phyloP scores from a whole-genome alignment of 805 yeast genomes.

The Clavispora fructus region DNA sequence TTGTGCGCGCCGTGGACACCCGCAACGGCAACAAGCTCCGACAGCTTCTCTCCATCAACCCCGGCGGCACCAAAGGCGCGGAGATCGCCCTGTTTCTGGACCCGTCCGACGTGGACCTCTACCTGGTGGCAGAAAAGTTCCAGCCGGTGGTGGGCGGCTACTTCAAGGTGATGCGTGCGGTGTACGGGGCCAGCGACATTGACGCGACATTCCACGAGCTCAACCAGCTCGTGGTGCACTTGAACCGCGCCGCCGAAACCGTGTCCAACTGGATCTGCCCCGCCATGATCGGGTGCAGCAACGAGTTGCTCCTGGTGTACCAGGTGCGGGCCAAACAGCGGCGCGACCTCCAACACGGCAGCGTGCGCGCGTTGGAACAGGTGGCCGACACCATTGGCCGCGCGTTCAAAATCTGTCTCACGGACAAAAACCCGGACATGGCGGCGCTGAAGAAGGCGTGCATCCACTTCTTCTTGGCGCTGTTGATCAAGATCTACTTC shows the following conservation, averaged over 20 bases:
- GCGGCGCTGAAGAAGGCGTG: slow-evolving; percentile 51
- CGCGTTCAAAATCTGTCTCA: slow-evolving; percentile 70
- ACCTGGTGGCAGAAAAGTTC: slow-evolving; percentile 32
- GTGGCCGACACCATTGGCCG: slow-evolving; percentile 64
- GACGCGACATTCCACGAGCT: slow-evolving; percentile 28
- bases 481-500: slow-evolving; percentile 66
- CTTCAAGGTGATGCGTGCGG: slow-evolving; percentile 31
- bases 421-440: slow-evolving; percentile 62
- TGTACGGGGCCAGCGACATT: slow-evolving; percentile 28
- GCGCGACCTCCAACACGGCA: slow-evolving; percentile 9
- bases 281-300: slow-evolving; percentile 36
- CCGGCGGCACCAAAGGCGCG: slow-evolving; percentile 26
- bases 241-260: slow-evolving; percentile 50
- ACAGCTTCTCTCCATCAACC: slow-evolving; percentile 30
- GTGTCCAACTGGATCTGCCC: slow-evolving; percentile 50
- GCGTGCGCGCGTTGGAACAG: slow-evolving; percentile 36
- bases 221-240: slow-evolving; percentile 37
- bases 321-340: slow-evolving; percentile 28
- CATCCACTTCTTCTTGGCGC: slow-evolving; percentile 65
- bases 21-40: slow-evolving; percentile 17
- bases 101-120: slow-evolving; percentile 38
- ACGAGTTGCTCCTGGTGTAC: slow-evolving; percentile 37
- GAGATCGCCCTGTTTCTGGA: slow-evolving; percentile 26
- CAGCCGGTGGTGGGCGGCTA: slow-evolving; percentile 24
- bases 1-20: slow-evolving; percentile 14